phyloP scores from a whole-genome alignment of 208 protist genomes.

The Trypanosoma melophagium region DNA sequence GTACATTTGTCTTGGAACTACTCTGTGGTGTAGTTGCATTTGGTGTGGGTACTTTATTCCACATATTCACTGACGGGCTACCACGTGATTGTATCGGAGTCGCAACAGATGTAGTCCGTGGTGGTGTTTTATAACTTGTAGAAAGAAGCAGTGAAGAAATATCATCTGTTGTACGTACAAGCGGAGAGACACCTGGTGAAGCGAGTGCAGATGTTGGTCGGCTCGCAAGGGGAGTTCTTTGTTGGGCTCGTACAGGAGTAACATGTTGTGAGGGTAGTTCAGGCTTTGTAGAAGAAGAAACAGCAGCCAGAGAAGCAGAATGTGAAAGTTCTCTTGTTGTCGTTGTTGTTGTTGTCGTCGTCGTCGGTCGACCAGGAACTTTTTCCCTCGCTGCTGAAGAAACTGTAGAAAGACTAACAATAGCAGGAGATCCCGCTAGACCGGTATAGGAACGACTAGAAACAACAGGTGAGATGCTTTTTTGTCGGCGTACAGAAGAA shows the following conservation, averaged over 20 bases:
- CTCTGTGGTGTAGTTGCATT: background rate
- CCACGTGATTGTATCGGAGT: background rate
- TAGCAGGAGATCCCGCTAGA: background rate
- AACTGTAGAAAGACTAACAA: background rate
- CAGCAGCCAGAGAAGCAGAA: slow-evolving; percentile 1
- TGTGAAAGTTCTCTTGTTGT: background rate
- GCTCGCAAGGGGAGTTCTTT: background rate
- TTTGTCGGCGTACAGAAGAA: background rate
- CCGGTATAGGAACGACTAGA: background rate
- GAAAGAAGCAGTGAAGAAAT: slow-evolving; percentile 18
- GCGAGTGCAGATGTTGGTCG: background rate
- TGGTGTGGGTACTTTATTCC: background rate
- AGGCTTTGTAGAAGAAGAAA: background rate
- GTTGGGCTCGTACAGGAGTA: background rate
- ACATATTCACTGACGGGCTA: background rate
- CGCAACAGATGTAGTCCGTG: background rate
- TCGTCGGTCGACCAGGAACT: background rate
- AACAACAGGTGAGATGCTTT: background rate
- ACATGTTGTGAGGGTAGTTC: background rate
- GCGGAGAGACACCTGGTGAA: slow-evolving; percentile 20
- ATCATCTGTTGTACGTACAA: slow-evolving; percentile 10
- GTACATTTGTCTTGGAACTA: background rate
- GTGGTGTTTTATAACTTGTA: slow-evolving; percentile 7
- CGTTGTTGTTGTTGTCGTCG: background rate
- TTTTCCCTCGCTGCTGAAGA: background rate